Evolutionary conservation across 192 early-diverging fungal species (phyloP), one percentile per base, ranked within the genome.

Genomic region (Coemansia umbellata): DNA sequence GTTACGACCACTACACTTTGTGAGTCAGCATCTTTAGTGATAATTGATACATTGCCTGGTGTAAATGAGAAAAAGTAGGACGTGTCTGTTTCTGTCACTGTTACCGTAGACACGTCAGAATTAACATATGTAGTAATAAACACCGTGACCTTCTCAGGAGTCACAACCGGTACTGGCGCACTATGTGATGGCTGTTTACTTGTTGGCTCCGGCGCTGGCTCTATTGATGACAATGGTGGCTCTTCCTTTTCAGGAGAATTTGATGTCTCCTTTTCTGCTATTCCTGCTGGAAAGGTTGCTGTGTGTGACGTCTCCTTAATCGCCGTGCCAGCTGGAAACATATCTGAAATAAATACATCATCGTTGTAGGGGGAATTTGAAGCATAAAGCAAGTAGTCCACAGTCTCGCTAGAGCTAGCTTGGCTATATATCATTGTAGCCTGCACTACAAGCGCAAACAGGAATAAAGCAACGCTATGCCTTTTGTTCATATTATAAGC

Each of bases 251-350:
- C n/a, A n/a, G n/a, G n/a, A n/a, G n/a, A n/a, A n/a, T n/a, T 50
- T 19, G 58, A 60, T 8, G 50, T 60, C 31, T 60, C 58, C 41
- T 60, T 60, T 10, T 35, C 47, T 1, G 58, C 58, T 24, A 51
- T 50, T 3, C 47, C 58, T 45, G 50, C 31, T 0, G 47, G 49
- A 37, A 50, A 63, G 2, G 30, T 32, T 1, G 33, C 4, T 35
- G 9, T 35, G 33, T 11, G 24, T 0, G 53, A 55, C 8, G 53
- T 44, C 32, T 43, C 53, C 19, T 44, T 55, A 22, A 18, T 10
- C 13, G 41, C 53, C 4, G 11, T 22, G 3, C 41, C 53, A 35
- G 9, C 18, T 10, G 31, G 39, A 44, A 23, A 55, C 5, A 2
- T 1, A 6, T 2, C 37, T 39, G 50, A 22, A 19, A 8, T 35